phyloP scores from a whole-genome alignment of 2,329 filamentous ascomycete genomes.

The Ilyonectria mors-panacis region DNA sequence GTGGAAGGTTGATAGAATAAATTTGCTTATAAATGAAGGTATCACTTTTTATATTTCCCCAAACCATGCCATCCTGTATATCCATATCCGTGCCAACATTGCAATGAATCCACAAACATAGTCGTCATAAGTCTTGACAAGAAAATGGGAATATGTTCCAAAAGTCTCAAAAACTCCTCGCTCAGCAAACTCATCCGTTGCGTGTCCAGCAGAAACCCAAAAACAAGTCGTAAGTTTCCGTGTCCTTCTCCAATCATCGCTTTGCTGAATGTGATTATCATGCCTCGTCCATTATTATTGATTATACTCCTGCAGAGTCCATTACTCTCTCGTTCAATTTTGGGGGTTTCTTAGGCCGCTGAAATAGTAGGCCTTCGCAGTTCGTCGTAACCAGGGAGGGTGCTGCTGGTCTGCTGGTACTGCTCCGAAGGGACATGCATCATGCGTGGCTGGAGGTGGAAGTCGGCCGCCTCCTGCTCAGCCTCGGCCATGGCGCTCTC shows the following conservation, averaged over 20 bases:
- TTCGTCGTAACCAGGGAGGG: slow-evolving; percentile 60
- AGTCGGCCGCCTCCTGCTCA: slow-evolving; percentile 61
- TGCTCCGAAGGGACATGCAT: slow-evolving; percentile 53
- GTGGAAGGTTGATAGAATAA: neutral
- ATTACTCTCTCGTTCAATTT: neutral
- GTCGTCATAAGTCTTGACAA: slow-evolving; percentile 22
- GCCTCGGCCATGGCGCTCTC: slow-evolving; percentile 61
- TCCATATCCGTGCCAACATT: neutral
- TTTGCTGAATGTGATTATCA: slow-evolving; percentile 30
- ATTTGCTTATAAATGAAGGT: slow-evolving; percentile 3
- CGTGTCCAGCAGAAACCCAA: slow-evolving; percentile 18
- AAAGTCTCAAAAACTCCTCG: slow-evolving; percentile 45
- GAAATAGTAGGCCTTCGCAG: slow-evolving; percentile 47
- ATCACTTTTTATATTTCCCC: slow-evolving; percentile 9
- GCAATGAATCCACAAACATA: slow-evolving; percentile 1
- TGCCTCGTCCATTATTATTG: slow-evolving; percentile 39
- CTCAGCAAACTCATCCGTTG: slow-evolving; percentile 37
- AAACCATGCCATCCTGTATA: neutral
- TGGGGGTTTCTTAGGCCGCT: slow-evolving; percentile 36
- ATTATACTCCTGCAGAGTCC: slow-evolving; percentile 34
- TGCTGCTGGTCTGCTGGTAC: slow-evolving; percentile 50
- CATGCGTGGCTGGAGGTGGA: slow-evolving; percentile 59
- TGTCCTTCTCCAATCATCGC: slow-evolving; percentile 33
- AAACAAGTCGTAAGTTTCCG: slow-evolving; percentile 37
- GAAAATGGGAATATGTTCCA: slow-evolving; percentile 24